Evolutionary conservation across 2,329 filamentous ascomycete species (phyloP), one percentile per base, ranked within the genome.

Genomic region (Sordariomycetes sp.): DNA sequence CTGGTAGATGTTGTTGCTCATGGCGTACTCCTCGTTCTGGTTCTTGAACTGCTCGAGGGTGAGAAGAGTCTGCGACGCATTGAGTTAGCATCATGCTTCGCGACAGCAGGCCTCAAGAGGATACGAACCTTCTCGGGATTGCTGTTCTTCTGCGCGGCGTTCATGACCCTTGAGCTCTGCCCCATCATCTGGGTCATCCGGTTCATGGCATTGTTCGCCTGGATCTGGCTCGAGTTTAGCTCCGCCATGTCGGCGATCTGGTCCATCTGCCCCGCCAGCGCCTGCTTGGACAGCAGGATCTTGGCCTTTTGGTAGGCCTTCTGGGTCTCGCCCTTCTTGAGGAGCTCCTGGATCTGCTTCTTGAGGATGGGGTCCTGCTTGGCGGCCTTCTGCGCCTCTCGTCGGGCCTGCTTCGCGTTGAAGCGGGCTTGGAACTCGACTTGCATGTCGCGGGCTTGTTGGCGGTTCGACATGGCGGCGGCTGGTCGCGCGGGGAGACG

Each of bases 1-100:
- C 58, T 90, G 85, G 59, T 92, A 92, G 59, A 88, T 86, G 45
- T 79, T 71, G 55, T 75, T 76, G 52, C 64, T 70, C 61, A 78
- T 72, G 55, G 71, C 69, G 55, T 76, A 76, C 47, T 77, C 73
- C 52, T 78, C 73, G 57, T 75, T 77, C 49, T 77, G 73, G 42
- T 66, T 58, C 53, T 70, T 70, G 64, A 72, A 75, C 47, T 75
- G 70, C 49, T 78, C 73, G 43, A 77, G 65, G 7, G 73, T 74
- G 32, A 70, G 58, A 43, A 78, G 69, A 35, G 73, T 77, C 63
- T 70, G 14, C 16, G 18, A 20, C 4, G n/a, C n/a, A n/a, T n/a
- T n/a, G n/a, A n/a, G 18, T 32, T 24, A 32, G 30, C 19, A 7
- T 6, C 14, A n/a, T 4, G 18, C 21, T 10, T 4, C 5, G 21